Evolutionary conservation across 768 basidiomycete species (phyloP), one percentile per base, ranked within the genome.

Genomic region (Serendipita indica): DNA sequence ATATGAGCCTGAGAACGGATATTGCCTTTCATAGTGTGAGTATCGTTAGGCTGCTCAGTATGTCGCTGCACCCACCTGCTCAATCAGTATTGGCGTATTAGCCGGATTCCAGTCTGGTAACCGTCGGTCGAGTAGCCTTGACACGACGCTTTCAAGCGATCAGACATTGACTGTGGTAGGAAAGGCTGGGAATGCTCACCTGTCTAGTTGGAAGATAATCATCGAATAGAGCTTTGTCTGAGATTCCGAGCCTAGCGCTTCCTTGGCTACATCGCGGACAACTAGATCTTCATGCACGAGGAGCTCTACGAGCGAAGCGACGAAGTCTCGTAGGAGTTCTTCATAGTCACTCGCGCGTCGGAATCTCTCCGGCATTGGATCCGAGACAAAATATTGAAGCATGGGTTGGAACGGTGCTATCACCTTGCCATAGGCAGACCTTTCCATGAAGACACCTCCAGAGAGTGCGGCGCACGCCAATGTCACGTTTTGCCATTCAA

Each of bases 401-500:
- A 68, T 58, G 3, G 62, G 39, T 10, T 58, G 58, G 1, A 65
- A 54, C 3, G 32, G n/a, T 16, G 32, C 32, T 18, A 33, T 18
- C 22, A 28, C 10, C 22, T 28, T 54, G 25, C 22, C 10, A 30
- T 54, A 54, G 7, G 32, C 20, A 10, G 20, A 20, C n/a, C 49
- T 54, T 28, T 54, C 49, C 10, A 54, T n/a, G 25, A 54, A 54
- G 10, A 28, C 32, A 20, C 49, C 72, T 3, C 84, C 84, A 34
- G 82, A 81, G n/a, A 83, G 75, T 0, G 86, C 79, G 2, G 86
- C 80, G 35, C 93, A 72, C 69, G 85, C 88, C 22, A 89, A 70
- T 0, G 86, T 83, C 12, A 89, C 71, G 66, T 92, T 89, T 64
- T 87, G 83, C 90, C 91, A 96, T 63, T 89, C 85, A 34, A 75